Percentiles rank a stretch among this genome's conserved stretches.
Conservation (phyloP, 1,284 basidiomycete genomes). For the Apiotrichum gracile region DNA sequence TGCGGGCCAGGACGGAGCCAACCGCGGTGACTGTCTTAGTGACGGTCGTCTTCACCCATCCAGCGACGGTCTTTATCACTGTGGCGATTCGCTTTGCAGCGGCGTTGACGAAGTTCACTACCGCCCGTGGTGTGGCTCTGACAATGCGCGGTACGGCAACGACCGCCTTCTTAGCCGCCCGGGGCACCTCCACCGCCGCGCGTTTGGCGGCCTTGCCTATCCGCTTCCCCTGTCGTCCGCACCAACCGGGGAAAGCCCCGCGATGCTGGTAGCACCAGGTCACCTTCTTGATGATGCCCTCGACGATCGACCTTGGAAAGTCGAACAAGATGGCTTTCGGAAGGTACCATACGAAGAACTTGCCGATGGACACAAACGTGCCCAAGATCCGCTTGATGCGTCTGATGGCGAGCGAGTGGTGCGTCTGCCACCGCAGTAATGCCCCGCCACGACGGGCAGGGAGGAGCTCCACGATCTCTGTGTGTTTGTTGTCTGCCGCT, state of each 20-base stretch:
- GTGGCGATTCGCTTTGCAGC: neutral
- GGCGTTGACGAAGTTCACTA: neutral
- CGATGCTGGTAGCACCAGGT: neutral
- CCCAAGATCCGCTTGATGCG: neutral
- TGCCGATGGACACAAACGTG: neutral
- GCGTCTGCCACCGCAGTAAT: neutral
- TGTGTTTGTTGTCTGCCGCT: neutral
- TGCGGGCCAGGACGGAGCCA: neutral
- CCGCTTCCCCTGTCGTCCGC: neutral
- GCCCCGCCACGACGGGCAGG: constrained; percentile 7
- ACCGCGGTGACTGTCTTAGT: neutral
- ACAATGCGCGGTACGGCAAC: neutral
- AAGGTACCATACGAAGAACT: neutral
- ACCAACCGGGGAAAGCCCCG: neutral
- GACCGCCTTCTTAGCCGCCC: neutral
- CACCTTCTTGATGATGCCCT: neutral
- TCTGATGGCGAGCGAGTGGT: neutral
- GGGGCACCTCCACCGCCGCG: neutral
- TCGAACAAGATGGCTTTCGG: neutral
- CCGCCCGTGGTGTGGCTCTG: neutral
- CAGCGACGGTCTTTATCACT: neutral
- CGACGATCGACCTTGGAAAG: neutral
- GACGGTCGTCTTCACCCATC: neutral
- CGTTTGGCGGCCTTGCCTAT: neutral
- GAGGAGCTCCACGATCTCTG: constrained; percentile 5